Evolutionary conservation across 2,329 filamentous ascomycete genomes (phyloP), one percentile per base, ranked within the genome.

Genomic region (Penicillium sp.): DNA sequence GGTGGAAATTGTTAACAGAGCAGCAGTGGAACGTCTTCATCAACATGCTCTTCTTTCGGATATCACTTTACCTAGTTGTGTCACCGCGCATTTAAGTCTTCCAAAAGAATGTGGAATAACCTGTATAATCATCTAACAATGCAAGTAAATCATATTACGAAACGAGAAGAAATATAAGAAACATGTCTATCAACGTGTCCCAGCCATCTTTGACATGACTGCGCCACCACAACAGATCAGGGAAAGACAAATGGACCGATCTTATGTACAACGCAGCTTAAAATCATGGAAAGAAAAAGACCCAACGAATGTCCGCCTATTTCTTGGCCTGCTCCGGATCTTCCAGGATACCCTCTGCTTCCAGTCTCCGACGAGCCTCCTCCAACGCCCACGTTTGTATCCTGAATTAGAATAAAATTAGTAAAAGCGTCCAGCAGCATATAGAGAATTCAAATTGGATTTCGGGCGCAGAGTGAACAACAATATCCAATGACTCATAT

Each of bases 301-400:
- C 56, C 60, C 42, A 21, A 24, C 42, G n/a, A 42, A 18, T 8
- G 35, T 16, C 21, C 38, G 52, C 68, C 78, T 83, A 82, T 73
- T 85, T 81, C 65, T 83, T 76, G 64, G 79, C 75, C 63, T 68
- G 71, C 53, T 82, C 77, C 42, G 89, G 88, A 68, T 97, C 93
- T 69, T 90, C 85, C 70, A 97, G 78, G 71, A 97, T 92, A 59
- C 94, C 94, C 81, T 99, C 94, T 59, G 86, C 89, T 80, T 99
- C 94, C 83, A 99, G 86, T 79, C 94, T 84, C 79, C 94, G 85
- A 71, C 94, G 85, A 53, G 94, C 94, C 80, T 99, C 94, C 78
- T 99, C 94, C 45, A 99, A 85, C 61, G 94, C 94, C 94, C 94
- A 99, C 55, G 93, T 97, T 81, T 97, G 94, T 85, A 99, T 97